phyloP scores from a whole-genome alignment of 345 rosid genomes.

The Excoecaria cochinchinensis region DNA sequence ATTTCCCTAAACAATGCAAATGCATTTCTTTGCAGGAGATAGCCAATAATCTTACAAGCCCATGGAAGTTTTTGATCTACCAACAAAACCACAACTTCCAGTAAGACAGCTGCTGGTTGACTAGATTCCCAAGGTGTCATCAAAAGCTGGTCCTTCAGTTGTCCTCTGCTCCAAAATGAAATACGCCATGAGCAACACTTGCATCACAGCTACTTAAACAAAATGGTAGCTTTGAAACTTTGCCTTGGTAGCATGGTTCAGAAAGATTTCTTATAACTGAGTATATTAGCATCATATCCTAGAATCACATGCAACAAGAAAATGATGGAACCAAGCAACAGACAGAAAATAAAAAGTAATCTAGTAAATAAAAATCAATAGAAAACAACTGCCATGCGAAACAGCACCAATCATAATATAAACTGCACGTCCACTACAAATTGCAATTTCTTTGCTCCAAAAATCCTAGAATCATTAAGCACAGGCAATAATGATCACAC shows the following conservation, averaged over 20 bases:
- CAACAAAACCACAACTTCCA: slow-evolving; percentile 62
- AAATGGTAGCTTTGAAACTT: not conserved
- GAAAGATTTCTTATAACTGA: not conserved
- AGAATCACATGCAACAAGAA: not conserved
- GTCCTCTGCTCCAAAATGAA: slow-evolving; percentile 45
- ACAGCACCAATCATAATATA: not conserved
- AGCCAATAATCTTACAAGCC: slow-evolving; percentile 71
- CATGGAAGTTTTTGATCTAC: slow-evolving; percentile 85
- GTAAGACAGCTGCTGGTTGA: slow-evolving; percentile 49
- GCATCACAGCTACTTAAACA: slow-evolving; percentile 2
- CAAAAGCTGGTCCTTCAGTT: slow-evolving; percentile 58
- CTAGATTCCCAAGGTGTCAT: slow-evolving; percentile 42
- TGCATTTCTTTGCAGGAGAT: slow-evolving; percentile 56
- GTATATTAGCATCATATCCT: not conserved
- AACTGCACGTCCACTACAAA: not conserved
- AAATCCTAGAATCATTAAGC: too few species aligned
- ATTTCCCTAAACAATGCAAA: slow-evolving; percentile 65
- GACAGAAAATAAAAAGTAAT: not conserved
- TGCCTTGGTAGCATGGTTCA: not conserved
- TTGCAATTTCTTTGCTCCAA: too few species aligned
- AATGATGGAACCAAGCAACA: not conserved
- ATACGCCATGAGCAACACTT: slow-evolving; percentile 24
- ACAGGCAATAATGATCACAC: too few species aligned
- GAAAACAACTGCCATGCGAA: not conserved
- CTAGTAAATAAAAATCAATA: not conserved